These are phyloP conservation scores for Calcarisporium arbuscula DNA, from an alignment of 2,329 filamentous ascomycete genomes.

Conservation along the genomic window DNA sequence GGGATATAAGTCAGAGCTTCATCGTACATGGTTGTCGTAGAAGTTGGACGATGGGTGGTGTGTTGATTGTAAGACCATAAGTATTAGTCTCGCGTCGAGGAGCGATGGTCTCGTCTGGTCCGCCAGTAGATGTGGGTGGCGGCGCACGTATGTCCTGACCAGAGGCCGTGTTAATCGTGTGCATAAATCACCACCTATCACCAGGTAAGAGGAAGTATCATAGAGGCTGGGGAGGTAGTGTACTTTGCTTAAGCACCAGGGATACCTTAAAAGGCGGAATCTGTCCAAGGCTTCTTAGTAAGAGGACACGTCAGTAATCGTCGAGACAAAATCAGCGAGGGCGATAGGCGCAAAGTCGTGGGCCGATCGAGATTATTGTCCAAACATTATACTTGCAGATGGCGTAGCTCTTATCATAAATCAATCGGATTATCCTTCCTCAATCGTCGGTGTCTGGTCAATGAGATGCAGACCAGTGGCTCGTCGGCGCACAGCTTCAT, in stretches of 20 bases:
- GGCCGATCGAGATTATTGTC: constrained; percentile 8
- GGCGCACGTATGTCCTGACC: constrained; percentile 12
- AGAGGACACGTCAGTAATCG: constrained; percentile 9
- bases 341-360: constrained; percentile 11
- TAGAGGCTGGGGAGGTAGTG: too few species aligned
- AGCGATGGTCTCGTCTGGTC: constrained; percentile 9
- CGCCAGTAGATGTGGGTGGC: constrained; percentile 6
- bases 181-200: constrained; percentile 7
- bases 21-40: constrained; percentile 9
- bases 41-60: constrained; percentile 11
- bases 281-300: constrained; percentile 12
- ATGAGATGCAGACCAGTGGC: constrained; percentile 1
- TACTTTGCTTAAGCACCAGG: constrained; percentile 9
- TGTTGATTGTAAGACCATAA: constrained; percentile 11
- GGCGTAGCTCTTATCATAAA: constrained; percentile 1
- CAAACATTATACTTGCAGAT: constrained; percentile 12
- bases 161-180: constrained; percentile 10
- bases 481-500: constrained; percentile 1
- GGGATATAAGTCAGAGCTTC: constrained; percentile 10
- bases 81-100: constrained; percentile 9
- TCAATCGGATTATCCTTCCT: constrained; percentile 1
- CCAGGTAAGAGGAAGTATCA: too few species aligned
- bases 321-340: constrained; percentile 11
- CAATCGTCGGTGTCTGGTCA: constrained; percentile 1
- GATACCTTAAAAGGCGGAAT: constrained; percentile 1